phyloP scores from a whole-genome alignment of 352 stramenopile species.

The Halophytophthora batemanensis region DNA sequence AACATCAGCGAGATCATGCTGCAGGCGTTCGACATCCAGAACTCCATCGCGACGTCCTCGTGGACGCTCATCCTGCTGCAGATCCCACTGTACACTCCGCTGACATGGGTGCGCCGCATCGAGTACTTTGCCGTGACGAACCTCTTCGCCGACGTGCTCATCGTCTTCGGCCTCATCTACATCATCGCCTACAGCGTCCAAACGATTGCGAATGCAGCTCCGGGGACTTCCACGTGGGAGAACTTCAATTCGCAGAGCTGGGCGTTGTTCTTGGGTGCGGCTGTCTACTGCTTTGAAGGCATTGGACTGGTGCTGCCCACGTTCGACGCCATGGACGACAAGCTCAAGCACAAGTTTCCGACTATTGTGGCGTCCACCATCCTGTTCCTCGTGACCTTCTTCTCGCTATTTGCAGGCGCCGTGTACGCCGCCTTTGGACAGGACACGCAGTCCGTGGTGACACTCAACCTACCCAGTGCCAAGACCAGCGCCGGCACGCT shows the following conservation, averaged over 20 bases:
- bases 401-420: conserved; percentile 75
- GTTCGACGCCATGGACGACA: conserved; percentile 58
- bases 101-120: conserved; percentile 57
- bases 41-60: conserved; percentile 33
- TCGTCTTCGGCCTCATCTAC: conserved; percentile 50
- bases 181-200: conserved; percentile 44
- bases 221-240: conserved; percentile 33
- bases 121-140: conserved; percentile 66
- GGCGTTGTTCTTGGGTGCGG: conserved; percentile 74
- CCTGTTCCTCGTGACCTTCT: conserved; percentile 71
- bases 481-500: conserved; percentile 71
- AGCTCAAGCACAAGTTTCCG: conserved; percentile 64
- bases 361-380: conserved; percentile 58
- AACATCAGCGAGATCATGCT: conserved; percentile 55
- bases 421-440: conserved; percentile 81
- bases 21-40: conserved; percentile 37
- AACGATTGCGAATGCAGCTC: conserved; percentile 25
- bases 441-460: conserved; percentile 62
- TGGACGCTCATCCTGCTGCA: conserved; percentile 55
- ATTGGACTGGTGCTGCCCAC: conserved; percentile 80
- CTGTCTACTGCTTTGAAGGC: conserved; percentile 80
- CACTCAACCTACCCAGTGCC: conserved; percentile 64
- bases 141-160: conserved; percentile 52
- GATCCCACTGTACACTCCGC: conserved; percentile 56
- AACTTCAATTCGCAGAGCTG: conserved; percentile 78